Evolutionary conservation across 1,284 basidiomycete species (phyloP).

Genomic region (Malassezia brasiliensis): DNA sequence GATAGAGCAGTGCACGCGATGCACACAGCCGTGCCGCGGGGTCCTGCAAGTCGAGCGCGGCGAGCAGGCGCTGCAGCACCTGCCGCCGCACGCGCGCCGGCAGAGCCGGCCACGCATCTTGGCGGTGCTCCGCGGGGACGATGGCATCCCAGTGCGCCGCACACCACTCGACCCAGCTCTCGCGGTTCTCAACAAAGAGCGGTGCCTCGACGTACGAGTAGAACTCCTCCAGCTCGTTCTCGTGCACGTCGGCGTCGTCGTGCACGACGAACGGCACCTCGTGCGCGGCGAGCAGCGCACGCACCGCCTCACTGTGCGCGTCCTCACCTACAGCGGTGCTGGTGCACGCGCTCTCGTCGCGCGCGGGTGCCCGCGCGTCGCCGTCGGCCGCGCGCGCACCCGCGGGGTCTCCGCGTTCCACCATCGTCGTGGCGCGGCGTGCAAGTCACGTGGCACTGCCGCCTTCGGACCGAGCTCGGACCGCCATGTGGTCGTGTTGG

Average conservation of each 20-base stretch:
- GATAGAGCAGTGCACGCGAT: slow-evolving; percentile 35
- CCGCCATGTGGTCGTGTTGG: slow-evolving; percentile 1
- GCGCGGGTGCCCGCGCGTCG: not conserved
- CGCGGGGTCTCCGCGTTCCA: not conserved
- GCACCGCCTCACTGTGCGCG: not conserved
- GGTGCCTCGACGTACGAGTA: slow-evolving; percentile 95
- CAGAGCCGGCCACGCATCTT: slow-evolving; percentile 31
- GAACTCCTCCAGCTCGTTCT: slow-evolving; percentile 95
- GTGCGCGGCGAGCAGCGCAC: not conserved
- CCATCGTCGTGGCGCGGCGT: not conserved
- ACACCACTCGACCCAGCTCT: slow-evolving; percentile 65
- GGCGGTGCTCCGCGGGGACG: not conserved
- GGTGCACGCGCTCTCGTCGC: too few species aligned
- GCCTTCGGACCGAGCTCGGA: not conserved
- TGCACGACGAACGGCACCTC: slow-evolving; percentile 28
- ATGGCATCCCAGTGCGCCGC: slow-evolving; percentile 6
- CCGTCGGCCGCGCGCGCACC: not conserved
- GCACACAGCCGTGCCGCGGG: slow-evolving; percentile 29
- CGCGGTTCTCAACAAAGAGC: slow-evolving; percentile 75
- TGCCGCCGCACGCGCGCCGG: slow-evolving; percentile 28
- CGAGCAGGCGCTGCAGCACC: slow-evolving; percentile 32
- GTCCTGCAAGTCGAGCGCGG: slow-evolving; percentile 37
- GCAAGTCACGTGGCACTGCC: not conserved
- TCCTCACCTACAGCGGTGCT: not conserved
- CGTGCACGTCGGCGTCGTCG: slow-evolving; percentile 77